Conservation (phyloP, 2,329 filamentous ascomycete genomes). For the Calycina herbarum region DNA sequence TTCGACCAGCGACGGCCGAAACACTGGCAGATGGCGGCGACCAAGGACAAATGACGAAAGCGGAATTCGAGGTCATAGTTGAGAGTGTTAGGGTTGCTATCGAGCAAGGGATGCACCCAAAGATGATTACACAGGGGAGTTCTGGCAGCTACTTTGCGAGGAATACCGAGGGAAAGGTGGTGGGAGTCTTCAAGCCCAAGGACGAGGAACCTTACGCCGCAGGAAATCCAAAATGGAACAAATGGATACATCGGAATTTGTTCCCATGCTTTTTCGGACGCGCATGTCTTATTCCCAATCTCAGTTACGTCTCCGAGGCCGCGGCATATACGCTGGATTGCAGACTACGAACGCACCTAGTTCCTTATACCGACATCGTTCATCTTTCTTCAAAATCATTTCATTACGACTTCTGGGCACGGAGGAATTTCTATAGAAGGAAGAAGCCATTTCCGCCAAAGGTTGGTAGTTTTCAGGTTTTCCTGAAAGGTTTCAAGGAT, state of each 20-base stretch:
- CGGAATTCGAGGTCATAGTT: slow-evolving; percentile 83
- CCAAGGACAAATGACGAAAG: slow-evolving; percentile 69
- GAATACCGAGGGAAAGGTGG: slow-evolving; percentile 87
- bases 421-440: slow-evolving; percentile 82
- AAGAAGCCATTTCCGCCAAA: slow-evolving; percentile 86
- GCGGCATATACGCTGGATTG: slow-evolving; percentile 93
- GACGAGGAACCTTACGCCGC: slow-evolving; percentile 98
- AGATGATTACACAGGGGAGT: slow-evolving; percentile 95
- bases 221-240: slow-evolving; percentile 98
- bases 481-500: slow-evolving; percentile 95
- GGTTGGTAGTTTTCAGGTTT: slow-evolving; percentile 94
- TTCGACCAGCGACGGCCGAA: slow-evolving; percentile 77
- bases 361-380: slow-evolving; percentile 95
- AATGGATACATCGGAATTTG: slow-evolving; percentile 97
- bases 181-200: slow-evolving; percentile 98
- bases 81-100: slow-evolving; percentile 91
- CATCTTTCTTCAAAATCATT: slow-evolving; percentile 95
- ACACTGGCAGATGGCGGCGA: slow-evolving; percentile 61
- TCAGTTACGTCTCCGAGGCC: slow-evolving; percentile 97
- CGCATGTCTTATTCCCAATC: slow-evolving; percentile 91
- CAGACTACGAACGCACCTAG: slow-evolving; percentile 85
- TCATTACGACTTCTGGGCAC: slow-evolving; percentile 97
- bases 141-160: slow-evolving; percentile 98
- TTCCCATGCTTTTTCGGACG: slow-evolving; percentile 97
- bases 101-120: slow-evolving; percentile 85